Evolutionary conservation across 2,329 filamentous ascomycete genomes (phyloP), one percentile per base, ranked within the genome.

Genomic region (Fusarium fracticaudum): DNA sequence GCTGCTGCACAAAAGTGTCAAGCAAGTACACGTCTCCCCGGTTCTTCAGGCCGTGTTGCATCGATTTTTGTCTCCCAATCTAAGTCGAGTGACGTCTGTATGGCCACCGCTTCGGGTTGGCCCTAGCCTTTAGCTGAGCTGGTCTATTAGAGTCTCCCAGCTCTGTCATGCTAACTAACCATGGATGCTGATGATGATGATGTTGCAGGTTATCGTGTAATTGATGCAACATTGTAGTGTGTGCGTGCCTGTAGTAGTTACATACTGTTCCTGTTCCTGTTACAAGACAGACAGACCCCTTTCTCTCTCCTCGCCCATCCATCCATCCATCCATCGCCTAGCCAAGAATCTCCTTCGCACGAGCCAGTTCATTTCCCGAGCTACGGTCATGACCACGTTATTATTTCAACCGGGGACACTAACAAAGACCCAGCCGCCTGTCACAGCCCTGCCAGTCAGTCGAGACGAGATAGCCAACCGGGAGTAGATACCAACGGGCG

Each of bases 1-100:
- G 64, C 58, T 72, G 71, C 67, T 75, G 76, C 62, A 73, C 69
- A 67, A 70, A 60, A 74, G 66, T 44, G 65, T 77, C 70, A 69
- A 69, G 57, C 64, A 73, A 65, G 57, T 64, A 73, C 71, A 74
- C 72, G 53, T 58, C 70, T 60, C 71, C 61, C 71, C 31, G 62
- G 73, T 67, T 71, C 60, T 69, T 69, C 62, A 75, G 64, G 73
- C 70, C 54, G 71, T 69, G 58, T 47, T 75, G 69, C 61, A 73
- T 71, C 66, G 66, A 55, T 31, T 63, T 50, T 64, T 45, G 60
- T 33, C 55, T 64, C 57, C 57, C 57, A 60, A 60, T 62, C 50
- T 38, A 59, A 59, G 38, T 62, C 38, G 20, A 67, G 73, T 75
- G 73, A 75, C 73, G 73, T 75, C 64, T 72, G 63, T 41, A 29